phyloP scores from a whole-genome alignment of 192 early-diverging fungal species.

The Coemansia sp. region DNA sequence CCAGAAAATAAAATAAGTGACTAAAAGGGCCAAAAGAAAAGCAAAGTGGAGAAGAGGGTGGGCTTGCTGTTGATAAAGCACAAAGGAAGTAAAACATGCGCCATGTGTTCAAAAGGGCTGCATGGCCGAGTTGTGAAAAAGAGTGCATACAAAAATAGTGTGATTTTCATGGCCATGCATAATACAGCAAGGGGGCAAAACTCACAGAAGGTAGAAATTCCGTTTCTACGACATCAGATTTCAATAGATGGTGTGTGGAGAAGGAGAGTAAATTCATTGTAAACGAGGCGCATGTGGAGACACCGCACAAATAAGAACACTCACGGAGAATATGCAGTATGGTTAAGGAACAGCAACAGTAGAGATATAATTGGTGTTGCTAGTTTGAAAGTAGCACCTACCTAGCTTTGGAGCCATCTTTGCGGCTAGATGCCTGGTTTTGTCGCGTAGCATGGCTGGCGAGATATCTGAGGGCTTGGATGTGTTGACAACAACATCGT shows the following conservation, averaged over 20 bases:
- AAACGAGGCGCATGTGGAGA: not conserved
- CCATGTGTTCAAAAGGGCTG: not conserved
- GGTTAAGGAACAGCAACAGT: not conserved
- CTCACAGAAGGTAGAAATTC: not conserved
- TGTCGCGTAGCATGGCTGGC: slow-evolving; percentile 40
- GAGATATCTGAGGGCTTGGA: slow-evolving; percentile 48
- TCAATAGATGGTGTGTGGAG: not conserved
- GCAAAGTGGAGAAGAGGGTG: not conserved
- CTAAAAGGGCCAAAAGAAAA: not conserved
- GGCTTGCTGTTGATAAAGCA: not conserved
- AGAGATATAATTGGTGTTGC: not conserved
- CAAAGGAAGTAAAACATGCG: not conserved
- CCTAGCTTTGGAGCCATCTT: slow-evolving; percentile 40
- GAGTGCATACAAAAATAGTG: not conserved
- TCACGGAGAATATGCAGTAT: not conserved
- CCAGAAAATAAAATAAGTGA: not conserved
- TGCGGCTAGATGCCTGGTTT: slow-evolving; percentile 45
- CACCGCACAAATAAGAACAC: not conserved
- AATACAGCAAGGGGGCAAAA: not conserved
- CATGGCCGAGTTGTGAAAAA: not conserved
- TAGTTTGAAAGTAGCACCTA: slow-evolving; percentile 16
- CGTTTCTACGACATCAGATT: not conserved
- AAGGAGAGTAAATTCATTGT: not conserved
- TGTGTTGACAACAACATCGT: slow-evolving; percentile 51
- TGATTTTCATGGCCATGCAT: not conserved